A percentile compares a stretch with the other conserved stretches of the same genome.
Conservation (phyloP, 768 basidiomycete genomes). For the Amylocystis lapponica region DNA sequence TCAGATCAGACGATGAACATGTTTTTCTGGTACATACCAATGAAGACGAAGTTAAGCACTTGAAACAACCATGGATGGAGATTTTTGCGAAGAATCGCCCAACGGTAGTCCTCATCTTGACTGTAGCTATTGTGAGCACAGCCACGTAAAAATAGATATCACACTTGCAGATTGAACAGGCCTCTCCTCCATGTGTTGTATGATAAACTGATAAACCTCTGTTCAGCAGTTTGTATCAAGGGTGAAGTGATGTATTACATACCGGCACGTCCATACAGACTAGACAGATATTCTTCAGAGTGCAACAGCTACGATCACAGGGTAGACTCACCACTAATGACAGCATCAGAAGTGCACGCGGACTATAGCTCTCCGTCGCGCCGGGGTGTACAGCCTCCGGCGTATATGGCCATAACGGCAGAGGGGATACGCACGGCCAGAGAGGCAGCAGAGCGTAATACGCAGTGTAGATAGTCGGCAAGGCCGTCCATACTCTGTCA, state of each 20-base stretch:
- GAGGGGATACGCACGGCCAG: conserved; percentile 33
- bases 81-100: conserved; percentile 67
- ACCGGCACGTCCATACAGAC: conserved; percentile 20
- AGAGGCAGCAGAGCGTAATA: conserved; percentile 78
- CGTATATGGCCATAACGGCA: conserved; percentile 51
- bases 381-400: conserved; percentile 37
- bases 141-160: not conserved
- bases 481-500: conserved; percentile 69
- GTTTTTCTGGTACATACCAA: conserved; percentile 36
- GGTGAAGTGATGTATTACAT: not conserved
- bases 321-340: conserved; percentile 43
- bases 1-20: not conserved
- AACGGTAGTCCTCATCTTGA: conserved; percentile 88
- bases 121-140: conserved; percentile 28
- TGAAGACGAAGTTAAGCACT: conserved; percentile 64
- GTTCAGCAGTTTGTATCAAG: not conserved
- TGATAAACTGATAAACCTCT: conserved; percentile 40
- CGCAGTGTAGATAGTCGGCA: conserved; percentile 77
- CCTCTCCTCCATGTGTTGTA: conserved; percentile 86
- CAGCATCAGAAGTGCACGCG: conserved; percentile 74
- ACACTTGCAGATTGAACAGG: conserved; percentile 61
- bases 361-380: conserved; percentile 47
- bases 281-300: not conserved
- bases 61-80: conserved; percentile 53
- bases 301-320: not conserved